These are phyloP conservation scores for Eutypa lata DNA, from an alignment of 2,329 filamentous ascomycete species.

Conservation along the genomic window DNA sequence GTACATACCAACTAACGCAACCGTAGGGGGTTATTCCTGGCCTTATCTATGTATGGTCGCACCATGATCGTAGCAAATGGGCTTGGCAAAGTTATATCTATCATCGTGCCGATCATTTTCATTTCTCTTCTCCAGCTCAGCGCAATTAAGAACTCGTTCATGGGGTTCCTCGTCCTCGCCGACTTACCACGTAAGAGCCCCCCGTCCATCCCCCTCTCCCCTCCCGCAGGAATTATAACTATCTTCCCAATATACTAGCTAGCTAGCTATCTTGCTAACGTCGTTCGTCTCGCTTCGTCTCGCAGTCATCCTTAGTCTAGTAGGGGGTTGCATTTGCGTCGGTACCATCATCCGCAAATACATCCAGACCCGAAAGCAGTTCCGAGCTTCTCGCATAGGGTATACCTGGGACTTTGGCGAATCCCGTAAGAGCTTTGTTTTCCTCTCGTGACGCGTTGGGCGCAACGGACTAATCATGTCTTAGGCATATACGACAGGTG, in stretches of 20 bases:
- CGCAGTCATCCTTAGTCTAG: constrained; percentile 38
- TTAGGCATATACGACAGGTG: constrained; percentile 41
- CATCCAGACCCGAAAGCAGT: constrained; percentile 32
- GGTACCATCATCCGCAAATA: constrained; percentile 39
- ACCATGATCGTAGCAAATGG: constrained; percentile 6
- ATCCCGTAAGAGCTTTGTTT: constrained; percentile 1
- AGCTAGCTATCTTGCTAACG: too few relatives aligned
- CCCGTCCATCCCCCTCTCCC: neutral
- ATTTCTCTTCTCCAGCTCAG: constrained; percentile 13
- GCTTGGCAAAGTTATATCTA: constrained; percentile 9
- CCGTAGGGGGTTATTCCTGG: constrained; percentile 10
- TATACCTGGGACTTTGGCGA: constrained; percentile 24
- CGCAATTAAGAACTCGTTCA: constrained; percentile 6
- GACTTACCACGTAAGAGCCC: constrained; percentile 11
- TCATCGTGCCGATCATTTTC: constrained; percentile 10
- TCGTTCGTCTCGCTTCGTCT: too few relatives aligned
- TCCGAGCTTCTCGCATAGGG: constrained; percentile 27
- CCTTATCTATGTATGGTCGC: constrained; percentile 13
- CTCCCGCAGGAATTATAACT: too few relatives aligned
- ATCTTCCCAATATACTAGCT: too few relatives aligned
- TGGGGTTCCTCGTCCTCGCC: constrained; percentile 12
- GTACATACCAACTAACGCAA: neutral
- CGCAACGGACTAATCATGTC: constrained; percentile 5
- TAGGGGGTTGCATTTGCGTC: constrained; percentile 32
- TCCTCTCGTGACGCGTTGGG: neutral